phyloP scores from a whole-genome alignment of 2,329 filamentous ascomycete genomes.

The Calonectria hawksworthii region DNA sequence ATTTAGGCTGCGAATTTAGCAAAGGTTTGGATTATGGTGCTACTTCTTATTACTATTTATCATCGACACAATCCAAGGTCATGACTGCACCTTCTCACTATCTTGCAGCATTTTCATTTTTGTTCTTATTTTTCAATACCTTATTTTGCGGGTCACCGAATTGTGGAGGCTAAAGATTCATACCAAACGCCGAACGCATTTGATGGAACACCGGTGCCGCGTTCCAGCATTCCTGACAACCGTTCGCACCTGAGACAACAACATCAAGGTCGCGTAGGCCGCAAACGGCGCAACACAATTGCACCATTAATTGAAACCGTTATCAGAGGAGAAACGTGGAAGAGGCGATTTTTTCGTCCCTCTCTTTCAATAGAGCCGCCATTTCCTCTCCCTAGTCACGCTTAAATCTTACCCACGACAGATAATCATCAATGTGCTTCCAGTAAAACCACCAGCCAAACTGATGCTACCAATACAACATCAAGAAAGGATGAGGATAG shows the following conservation, averaged over 20 bases:
- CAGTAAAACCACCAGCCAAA: background rate
- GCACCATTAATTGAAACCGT: background rate
- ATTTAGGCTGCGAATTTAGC: no score
- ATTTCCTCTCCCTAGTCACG: background rate
- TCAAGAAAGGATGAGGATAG: background rate
- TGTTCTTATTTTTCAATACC: no score
- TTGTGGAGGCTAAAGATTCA: no score
- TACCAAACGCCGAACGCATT: no score
- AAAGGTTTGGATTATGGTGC: no score
- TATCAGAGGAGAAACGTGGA: background rate
- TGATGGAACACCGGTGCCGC: background rate
- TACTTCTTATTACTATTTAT: no score
- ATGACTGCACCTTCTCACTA: no score
- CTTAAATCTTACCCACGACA: background rate
- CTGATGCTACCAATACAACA: background rate
- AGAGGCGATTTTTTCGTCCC: background rate
- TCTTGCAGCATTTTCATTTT: no score
- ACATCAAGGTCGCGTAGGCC: background rate
- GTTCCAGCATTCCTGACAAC: background rate
- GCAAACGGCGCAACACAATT: background rate
- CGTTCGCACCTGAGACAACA: background rate
- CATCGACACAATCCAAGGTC: no score
- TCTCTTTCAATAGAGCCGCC: background rate
- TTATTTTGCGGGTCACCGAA: no score
- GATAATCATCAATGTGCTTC: background rate